These are phyloP conservation scores for Acanthamoeba sp. DNA, from an alignment of 208 protist species.

Conservation along the genomic window DNA sequence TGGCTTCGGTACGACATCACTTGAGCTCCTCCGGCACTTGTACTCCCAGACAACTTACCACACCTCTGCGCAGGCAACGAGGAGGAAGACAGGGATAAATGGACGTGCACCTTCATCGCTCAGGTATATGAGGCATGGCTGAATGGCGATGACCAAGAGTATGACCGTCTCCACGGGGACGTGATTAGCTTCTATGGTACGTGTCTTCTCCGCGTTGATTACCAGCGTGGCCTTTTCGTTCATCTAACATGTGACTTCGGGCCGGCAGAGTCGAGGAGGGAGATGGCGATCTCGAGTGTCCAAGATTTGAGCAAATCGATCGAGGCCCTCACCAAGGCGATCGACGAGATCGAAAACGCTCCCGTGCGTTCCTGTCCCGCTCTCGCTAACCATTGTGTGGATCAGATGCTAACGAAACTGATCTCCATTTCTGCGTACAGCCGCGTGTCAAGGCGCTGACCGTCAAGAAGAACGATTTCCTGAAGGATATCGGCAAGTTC, in stretches of 20 bases:
- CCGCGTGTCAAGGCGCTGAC: not conserved
- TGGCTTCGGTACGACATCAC: not conserved
- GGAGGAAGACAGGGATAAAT: not conserved
- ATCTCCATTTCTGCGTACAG: not conserved
- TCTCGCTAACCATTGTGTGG: not conserved
- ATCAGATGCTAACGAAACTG: not conserved
- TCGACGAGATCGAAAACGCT: not conserved
- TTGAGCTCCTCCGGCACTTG: too few relatives aligned
- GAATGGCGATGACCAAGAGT: slow-evolving; percentile 4
- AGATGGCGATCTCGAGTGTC: not conserved
- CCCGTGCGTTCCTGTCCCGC: not conserved
- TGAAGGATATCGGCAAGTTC: slow-evolving; percentile 5
- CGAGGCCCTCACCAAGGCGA: not conserved
- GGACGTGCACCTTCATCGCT: not conserved
- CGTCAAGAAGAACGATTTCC: not conserved
- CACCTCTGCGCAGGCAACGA: not conserved
- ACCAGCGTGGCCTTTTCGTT: not conserved
- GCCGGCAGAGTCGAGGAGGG: not conserved
- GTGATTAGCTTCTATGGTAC: slow-evolving; percentile 5
- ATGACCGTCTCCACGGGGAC: not conserved
- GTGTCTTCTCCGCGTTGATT: not conserved
- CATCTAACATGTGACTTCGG: too few relatives aligned
- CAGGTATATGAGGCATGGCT: not conserved
- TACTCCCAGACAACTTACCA: not conserved
- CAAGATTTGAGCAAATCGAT: not conserved